Evolutionary conservation across 2,329 filamentous ascomycete genomes (phyloP).

Genomic region (Chaetothyriales sp.): DNA sequence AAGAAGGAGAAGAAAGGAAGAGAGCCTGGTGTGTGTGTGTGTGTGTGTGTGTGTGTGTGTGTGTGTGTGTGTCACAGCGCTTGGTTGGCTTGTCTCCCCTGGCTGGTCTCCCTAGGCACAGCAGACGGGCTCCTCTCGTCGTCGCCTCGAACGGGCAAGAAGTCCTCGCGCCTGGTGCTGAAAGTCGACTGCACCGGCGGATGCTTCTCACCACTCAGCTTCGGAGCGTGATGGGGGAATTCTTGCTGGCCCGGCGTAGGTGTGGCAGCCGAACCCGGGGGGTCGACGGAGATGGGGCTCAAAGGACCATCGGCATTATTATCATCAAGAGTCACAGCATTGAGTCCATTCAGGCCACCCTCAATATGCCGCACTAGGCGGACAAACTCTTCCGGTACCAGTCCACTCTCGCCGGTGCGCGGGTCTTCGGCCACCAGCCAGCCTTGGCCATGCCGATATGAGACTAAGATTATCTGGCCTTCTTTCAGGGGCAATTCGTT

Average conservation of each 20-base stretch:
- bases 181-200: slow-evolving; percentile 36
- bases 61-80: not conserved
- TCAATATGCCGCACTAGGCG: slow-evolving; percentile 84
- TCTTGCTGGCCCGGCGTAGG: slow-evolving; percentile 11
- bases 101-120: not conserved
- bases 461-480: slow-evolving; percentile 91
- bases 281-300: slow-evolving; percentile 42
- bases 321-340: slow-evolving; percentile 36
- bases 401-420: slow-evolving; percentile 78
- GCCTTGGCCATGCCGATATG: slow-evolving; percentile 87
- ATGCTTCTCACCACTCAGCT: slow-evolving; percentile 20
- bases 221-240: slow-evolving; percentile 6
- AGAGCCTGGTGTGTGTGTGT: no score
- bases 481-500: slow-evolving; percentile 87
- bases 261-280: slow-evolving; percentile 9
- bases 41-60: no score
- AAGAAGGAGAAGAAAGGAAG: no score
- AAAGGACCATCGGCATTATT: slow-evolving; percentile 29
- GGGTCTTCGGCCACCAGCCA: slow-evolving; percentile 97
- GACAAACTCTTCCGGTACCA: slow-evolving; percentile 95
- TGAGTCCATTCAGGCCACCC: slow-evolving; percentile 64
- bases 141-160: slow-evolving; percentile 11
- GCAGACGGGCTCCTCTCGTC: not conserved
- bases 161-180: slow-evolving; percentile 36
- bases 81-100: not conserved